Evolutionary conservation across 208 protist species (phyloP).

Genomic region (Leishmania martiniquensis): DNA sequence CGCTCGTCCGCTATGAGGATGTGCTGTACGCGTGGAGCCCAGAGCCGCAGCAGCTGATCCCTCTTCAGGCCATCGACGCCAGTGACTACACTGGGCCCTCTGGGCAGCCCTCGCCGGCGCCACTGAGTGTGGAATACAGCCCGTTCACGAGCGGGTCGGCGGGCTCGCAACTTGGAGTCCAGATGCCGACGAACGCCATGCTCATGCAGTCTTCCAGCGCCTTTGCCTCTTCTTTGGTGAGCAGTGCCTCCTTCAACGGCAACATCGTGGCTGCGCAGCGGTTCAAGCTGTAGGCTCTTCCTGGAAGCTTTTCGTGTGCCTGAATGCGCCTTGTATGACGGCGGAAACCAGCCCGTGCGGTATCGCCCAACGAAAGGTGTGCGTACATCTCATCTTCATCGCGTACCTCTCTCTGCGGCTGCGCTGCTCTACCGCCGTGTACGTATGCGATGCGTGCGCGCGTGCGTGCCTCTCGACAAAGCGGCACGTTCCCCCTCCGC

Average conservation of each 20-base stretch:
- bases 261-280: background rate
- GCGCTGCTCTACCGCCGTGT: too few relatives aligned
- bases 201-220: constrained; percentile 23
- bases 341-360: too few relatives aligned
- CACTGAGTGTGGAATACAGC: constrained; percentile 11
- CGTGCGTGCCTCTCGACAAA: too few relatives aligned
- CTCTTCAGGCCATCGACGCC: constrained; percentile 11
- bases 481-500: too few relatives aligned
- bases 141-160: background rate
- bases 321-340: too few relatives aligned
- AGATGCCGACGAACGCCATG: constrained; percentile 19
- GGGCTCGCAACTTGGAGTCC: background rate
- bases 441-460: background rate
- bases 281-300: background rate
- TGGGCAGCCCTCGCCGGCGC: background rate
- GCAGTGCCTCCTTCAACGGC: background rate
- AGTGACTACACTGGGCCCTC: background rate
- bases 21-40: constrained; percentile 20
- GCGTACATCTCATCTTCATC: background rate
- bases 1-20: constrained; percentile 24
- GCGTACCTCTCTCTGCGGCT: background rate
- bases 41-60: constrained; percentile 20
- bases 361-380: too few relatives aligned
- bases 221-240: constrained; percentile 1
- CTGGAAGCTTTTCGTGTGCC: too few relatives aligned